Base-by-base conservation (phyloP, 2,329 filamentous ascomycete species). In the Phaeosphaeriaceae sp. region DNA sequence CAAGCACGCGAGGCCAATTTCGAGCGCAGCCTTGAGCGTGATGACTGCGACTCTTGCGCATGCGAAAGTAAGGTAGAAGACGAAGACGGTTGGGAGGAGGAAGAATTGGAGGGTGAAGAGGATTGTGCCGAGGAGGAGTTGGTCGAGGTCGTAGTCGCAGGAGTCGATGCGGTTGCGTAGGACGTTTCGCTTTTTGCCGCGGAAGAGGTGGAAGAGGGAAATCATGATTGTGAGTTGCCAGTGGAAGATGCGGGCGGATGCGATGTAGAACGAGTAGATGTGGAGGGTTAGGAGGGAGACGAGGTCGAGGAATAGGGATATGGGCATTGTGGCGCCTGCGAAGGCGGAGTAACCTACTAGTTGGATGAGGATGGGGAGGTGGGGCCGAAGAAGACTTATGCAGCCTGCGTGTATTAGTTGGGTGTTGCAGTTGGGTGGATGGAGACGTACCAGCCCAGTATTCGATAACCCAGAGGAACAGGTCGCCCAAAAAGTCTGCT, bases 381-480 rank as follows among this genome's bases (percentile, higher is more conserved):
- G 81, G 1, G 94, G 93, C 44, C 87, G 85, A 11, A 97, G 77
- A 29, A 88, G 82, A 48, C 85, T 82, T 67, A 97, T 90, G 66
- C 87, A 94, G 61, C 82, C 88, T 87, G 46, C n/a, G 28, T 40
- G 50, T 11, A 39, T 63, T 16, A 67, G 59, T 37, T 26, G 15
- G 17, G 21, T n/a, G n/a, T 6, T 8, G 11, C 8, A 12, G 16
- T 9, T 42, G 13, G 12, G 6, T 15, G 3, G 26, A 13, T 13
- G 28, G 2, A 2, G 6, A 58, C 84, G 70, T 77, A 90, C 89
- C 88, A 48, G 90, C 89, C 94, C 94, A 99, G 70, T 97, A 95
- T 59, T 97, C 92, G 58, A 99, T 97, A 39, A 99, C 94, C 94
- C 94, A 99, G 2, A 97, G 79, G 68, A 99, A 99, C 3, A 99